Base-by-base conservation (phyloP, 352 stramenopile species). In the Phytophthora palmivora region DNA sequence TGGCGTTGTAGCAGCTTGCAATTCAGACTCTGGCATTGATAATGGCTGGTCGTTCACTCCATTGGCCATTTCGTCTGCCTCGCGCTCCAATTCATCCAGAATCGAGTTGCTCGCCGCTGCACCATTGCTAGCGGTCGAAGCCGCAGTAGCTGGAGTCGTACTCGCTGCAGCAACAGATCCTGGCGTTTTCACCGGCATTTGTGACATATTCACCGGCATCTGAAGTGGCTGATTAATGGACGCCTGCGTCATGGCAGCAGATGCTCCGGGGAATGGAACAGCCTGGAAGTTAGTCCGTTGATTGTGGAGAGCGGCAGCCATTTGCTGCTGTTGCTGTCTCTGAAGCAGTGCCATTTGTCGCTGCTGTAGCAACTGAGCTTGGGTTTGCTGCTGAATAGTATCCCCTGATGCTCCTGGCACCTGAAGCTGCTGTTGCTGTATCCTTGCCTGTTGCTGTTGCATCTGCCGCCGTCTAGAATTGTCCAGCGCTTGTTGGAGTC, bases 21-120 rank as follows among this genome's bases (percentile, higher is more conserved):
- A 63, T 60, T 96, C 87, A 0, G 84, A 89, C 36, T 91, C 79
- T 7, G 85, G 84, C 87, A 96, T 96, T 6, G 84, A 86, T 10
- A 96, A 63, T 1, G 87, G 85, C 48, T 94, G 75, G 34, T 96
- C 87, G 47, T 73, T 93, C 15, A 94, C 67, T 14, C 84, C 81
- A 48, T 92, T 90, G 1, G 87, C 87, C 87, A 96, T 96, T 56
- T 96, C 87, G 60, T 96, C 79, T 1, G 87, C 84, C 46, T 96
- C 87, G 14, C 87, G 82, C 42, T 96, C 87, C 22, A 96, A 51
- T 32, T 96, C 87, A 28, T 96, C 87, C 46, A 96, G 48, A 49
- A 96, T 96, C n/a, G 85, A 94, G 52, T 50, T 92, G 14, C 77
- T 64, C 16, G 63, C 63, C 47, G 51, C 70, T 65, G 53, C 38